These are phyloP conservation scores for Verticillium longisporum DNA, from an alignment of 2,329 filamentous ascomycete genomes.

Conservation along the genomic window DNA sequence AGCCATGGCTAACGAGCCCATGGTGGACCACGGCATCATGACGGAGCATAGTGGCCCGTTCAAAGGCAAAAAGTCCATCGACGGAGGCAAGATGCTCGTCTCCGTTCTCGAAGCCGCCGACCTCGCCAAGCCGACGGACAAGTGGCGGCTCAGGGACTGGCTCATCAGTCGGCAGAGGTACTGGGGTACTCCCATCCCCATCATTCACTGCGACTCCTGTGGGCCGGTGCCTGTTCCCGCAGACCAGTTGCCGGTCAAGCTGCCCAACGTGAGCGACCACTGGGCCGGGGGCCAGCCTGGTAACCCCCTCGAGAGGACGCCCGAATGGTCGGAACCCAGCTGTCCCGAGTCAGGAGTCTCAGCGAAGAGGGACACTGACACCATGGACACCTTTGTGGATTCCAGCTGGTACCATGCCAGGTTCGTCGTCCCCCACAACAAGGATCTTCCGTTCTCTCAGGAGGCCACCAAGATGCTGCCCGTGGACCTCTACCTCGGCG, in stretches of 20 bases:
- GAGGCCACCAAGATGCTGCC: constrained; percentile 55
- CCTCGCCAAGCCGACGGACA: constrained; percentile 57
- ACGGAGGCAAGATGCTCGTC: constrained; percentile 57
- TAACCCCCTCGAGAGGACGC: constrained; percentile 67
- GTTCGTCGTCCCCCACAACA: constrained; percentile 66
- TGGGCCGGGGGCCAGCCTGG: constrained; percentile 64
- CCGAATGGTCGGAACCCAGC: constrained; percentile 66
- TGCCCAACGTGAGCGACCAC: constrained; percentile 63
- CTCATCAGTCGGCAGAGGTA: constrained; percentile 87
- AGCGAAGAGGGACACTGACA: constrained; percentile 81
- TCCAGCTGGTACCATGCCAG: constrained; percentile 91
- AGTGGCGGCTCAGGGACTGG: constrained; percentile 83
- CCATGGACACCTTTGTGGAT: constrained; percentile 95
- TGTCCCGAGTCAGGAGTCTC: constrained; percentile 68
- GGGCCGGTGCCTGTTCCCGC: constrained; percentile 74
- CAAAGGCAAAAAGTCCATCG: constrained; percentile 53
- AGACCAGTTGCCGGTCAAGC: constrained; percentile 66
- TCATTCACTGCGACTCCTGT: constrained; percentile 72
- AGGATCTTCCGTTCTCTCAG: constrained; percentile 53
- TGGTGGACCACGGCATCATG: constrained; percentile 60
- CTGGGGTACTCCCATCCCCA: constrained; percentile 87
- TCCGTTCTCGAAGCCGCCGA: constrained; percentile 44
- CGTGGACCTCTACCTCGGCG: constrained; percentile 83
- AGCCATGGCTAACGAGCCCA: constrained; percentile 43
- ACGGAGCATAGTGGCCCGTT: constrained; percentile 60